Percentiles rank a stretch among this genome's conserved stretches.
phyloP scores from a whole-genome alignment of 345 rosid genomes.

The Euphorbia peplus region DNA sequence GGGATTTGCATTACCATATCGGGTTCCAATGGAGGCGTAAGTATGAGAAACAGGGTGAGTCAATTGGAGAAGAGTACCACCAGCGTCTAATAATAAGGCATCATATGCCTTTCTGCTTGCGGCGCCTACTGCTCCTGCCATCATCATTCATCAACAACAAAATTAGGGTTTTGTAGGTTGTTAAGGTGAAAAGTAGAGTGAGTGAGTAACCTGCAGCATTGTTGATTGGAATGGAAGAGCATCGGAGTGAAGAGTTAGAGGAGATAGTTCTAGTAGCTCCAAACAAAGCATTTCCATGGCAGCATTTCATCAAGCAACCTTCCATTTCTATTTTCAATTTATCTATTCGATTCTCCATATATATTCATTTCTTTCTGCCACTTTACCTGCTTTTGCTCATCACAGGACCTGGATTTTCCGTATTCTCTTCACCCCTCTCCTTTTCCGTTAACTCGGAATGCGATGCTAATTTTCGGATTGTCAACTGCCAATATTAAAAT shows the following conservation, averaged over 20 bases:
- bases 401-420: no score
- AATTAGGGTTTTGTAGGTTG: neutral
- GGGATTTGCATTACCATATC: no score
- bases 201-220: slow-evolving; percentile 35
- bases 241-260: slow-evolving; percentile 21
- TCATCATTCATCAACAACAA: no score
- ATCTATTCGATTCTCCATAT: no score
- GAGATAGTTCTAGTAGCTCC: slow-evolving; percentile 36
- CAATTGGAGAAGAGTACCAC: slow-evolving; percentile 85
- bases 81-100: slow-evolving; percentile 80
- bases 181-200: neutral
- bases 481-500: no score
- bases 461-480: no score
- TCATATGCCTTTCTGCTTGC: slow-evolving; percentile 56
- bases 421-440: no score
- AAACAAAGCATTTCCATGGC: slow-evolving; percentile 35
- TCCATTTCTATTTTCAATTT: slow-evolving; percentile 38
- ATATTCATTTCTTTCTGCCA: no score
- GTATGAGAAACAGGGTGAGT: slow-evolving; percentile 70
- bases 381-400: no score
- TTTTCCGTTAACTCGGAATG: no score
- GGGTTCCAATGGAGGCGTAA: slow-evolving; percentile 68
- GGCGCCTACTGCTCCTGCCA: slow-evolving; percentile 24
- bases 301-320: slow-evolving; percentile 50
- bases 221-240: slow-evolving; percentile 37